phyloP scores from a whole-genome alignment of 163 green algal species.

The Prototheca wickerhamii region DNA sequence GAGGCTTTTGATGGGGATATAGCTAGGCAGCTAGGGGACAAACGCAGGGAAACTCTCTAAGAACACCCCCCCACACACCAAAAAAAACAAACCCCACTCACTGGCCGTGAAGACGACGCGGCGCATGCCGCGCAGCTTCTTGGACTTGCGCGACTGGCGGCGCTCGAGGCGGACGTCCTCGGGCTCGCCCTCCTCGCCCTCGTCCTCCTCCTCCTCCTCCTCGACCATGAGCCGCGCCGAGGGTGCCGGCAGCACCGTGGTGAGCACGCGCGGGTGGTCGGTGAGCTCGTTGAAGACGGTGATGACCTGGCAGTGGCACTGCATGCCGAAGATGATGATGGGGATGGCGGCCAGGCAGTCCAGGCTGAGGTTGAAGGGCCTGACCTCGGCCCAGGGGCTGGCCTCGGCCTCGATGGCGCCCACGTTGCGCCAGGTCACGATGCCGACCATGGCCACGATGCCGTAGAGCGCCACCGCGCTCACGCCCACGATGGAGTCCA shows the following conservation, averaged over 20 bases:
- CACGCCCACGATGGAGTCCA: constrained; percentile 7
- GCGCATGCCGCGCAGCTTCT: constrained; percentile 20
- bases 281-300: constrained; percentile 19
- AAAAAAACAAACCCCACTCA: constrained; percentile 11
- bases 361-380: background rate
- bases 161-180: background rate
- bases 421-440: constrained; percentile 6
- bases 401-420: constrained; percentile 2
- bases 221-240: background rate
- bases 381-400: background rate
- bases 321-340: constrained; percentile 27
- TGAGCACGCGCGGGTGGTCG: background rate
- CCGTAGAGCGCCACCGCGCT: constrained; percentile 11
- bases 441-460: constrained; percentile 12
- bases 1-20: no score
- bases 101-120: constrained; percentile 14
- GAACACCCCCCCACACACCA: constrained; percentile 5
- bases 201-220: constrained; percentile 1
- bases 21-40: no score
- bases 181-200: background rate
- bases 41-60: no score
- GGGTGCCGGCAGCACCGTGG: no score
- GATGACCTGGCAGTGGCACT: constrained; percentile 20
- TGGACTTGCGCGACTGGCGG: background rate
- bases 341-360: constrained; percentile 13